Evolutionary conservation across 2,329 filamentous ascomycete species (phyloP).

Genomic region (Sporothrix mexicana): DNA sequence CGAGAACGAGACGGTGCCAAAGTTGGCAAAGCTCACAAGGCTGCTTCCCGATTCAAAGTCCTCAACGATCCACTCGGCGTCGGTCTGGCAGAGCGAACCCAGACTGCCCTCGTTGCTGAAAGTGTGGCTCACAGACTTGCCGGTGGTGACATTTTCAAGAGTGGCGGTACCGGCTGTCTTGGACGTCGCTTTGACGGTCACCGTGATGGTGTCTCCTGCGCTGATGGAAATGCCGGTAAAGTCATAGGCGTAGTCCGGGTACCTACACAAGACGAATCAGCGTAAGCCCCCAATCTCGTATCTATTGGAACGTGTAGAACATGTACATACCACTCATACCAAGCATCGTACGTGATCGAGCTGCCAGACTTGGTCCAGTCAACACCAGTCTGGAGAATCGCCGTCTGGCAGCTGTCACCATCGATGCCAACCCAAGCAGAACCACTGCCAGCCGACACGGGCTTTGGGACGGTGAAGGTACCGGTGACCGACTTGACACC

Average conservation of each 20-base stretch:
- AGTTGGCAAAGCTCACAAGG: conserved; percentile 42
- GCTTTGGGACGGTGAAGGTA: conserved; percentile 41
- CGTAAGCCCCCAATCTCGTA: no score
- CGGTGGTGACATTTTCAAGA: conserved; percentile 45
- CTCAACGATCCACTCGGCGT: conserved; percentile 45
- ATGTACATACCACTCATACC: conserved; percentile 42
- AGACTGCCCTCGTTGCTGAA: conserved; percentile 45
- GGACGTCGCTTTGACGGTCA: conserved; percentile 47
- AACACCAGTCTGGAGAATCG: conserved; percentile 43
- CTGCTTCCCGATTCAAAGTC: conserved; percentile 40
- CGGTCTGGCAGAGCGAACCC: conserved; percentile 40
- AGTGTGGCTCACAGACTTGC: conserved; percentile 56
- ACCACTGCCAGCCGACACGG: conserved; percentile 37
- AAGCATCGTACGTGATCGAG: conserved; percentile 37
- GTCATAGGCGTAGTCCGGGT: conserved; percentile 41
- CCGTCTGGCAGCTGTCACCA: conserved; percentile 42
- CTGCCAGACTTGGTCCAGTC: conserved; percentile 36
- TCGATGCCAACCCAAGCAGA: conserved; percentile 45
- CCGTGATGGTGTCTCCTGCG: conserved; percentile 42
- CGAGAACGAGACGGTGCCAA: conserved; percentile 49
- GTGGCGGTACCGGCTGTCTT: conserved; percentile 41
- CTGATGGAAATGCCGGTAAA: conserved; percentile 41
- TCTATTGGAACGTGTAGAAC: no score
- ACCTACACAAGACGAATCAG: conserved; percentile 30
- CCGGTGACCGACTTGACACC: conserved; percentile 38